Base-by-base conservation (phyloP, 1,284 basidiomycete species). In the Apiotrichum gracile region DNA sequence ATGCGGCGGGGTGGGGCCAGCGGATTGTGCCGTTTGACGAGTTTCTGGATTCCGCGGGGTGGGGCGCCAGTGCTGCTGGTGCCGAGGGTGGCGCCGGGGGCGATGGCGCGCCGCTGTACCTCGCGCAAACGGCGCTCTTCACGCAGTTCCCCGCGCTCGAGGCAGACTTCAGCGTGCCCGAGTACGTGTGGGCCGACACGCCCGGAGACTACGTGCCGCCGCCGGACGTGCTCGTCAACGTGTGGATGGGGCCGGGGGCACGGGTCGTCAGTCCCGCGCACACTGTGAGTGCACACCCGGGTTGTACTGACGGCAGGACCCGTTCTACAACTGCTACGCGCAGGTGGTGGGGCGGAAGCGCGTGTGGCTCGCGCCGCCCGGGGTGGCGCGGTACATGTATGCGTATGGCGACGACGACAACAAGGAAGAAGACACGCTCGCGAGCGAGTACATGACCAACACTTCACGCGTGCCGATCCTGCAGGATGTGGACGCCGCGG, bases 341-440 rank as follows among this genome's bases (percentile, higher is more conserved):
- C 93, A 97, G 78, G 82, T 94, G 6, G 84, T 90, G 4, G 93
- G 93, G 12, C 74, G 77, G 16, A 97, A 97, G 73, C 87, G 85
- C 5, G 81, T 97, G n/a, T 97, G 93, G 91, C 77, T 97, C 31
- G 90, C 91, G 0, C 87, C 91, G 17, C 89, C 90, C 65, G 70
- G 7, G 67, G 77, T 17, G 75, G 78, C 1, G 51, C 74, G 0
- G 76, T n/a, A 73, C 49, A 87, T 91, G 85, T 67, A 74, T 41
- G 65, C 74, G 0, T 81, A 83, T 62, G 57, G 61, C 22, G 37
- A 72, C 67, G n/a, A 76, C 22, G 19, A 13, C 17, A 10, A 44
- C 8, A 13, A 13, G 19, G 29, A 8, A n/a, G 19, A 31, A 21
- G 29, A 22, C 25, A 47, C 49, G 6, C 46, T 57, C 17, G 55